These are phyloP conservation scores for Mycosarcoma mackinlayi DNA, from an alignment of 1,284 basidiomycete species.

Conservation along the genomic window DNA sequence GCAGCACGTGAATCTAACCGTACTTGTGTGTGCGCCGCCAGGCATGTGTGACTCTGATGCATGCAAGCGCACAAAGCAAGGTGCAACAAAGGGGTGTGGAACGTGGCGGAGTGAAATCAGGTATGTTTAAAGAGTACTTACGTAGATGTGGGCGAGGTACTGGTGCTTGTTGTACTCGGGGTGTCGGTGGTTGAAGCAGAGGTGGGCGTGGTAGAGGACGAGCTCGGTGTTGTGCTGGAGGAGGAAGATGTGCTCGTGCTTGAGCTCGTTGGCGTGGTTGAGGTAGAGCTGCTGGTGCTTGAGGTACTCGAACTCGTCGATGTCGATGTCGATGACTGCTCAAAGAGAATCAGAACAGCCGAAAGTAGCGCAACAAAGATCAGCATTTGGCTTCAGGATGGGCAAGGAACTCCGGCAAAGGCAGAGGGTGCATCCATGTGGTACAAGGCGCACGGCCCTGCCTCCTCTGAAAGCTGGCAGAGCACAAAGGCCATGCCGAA, in stretches of 20 bases:
- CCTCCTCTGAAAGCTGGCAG: constrained; percentile 27
- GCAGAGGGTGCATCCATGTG: neutral
- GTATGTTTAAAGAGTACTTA: constrained; percentile 29
- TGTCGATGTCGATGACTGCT: constrained; percentile 16
- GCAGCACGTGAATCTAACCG: neutral
- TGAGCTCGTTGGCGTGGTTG: constrained; percentile 12
- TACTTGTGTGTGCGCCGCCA: constrained; percentile 15
- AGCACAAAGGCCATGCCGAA: constrained; percentile 22
- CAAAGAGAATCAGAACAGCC: neutral
- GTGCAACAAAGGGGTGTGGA: neutral
- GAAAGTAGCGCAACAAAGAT: neutral
- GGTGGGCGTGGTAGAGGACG: constrained; percentile 11
- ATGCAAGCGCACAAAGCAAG: constrained; percentile 14
- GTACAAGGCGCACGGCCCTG: constrained; percentile 23
- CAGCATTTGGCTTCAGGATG: neutral
- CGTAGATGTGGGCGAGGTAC: constrained; percentile 31
- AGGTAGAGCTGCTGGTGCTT: constrained; percentile 19
- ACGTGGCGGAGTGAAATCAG: neutral
- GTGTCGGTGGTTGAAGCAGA: constrained; percentile 10
- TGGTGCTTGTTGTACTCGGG: constrained; percentile 29
- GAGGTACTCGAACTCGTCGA: constrained; percentile 16
- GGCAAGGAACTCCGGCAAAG: neutral
- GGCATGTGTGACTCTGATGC: constrained; percentile 21
- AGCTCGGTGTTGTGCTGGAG: constrained; percentile 3
- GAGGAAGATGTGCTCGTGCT: constrained; percentile 15